phyloP scores from a whole-genome alignment of 345 rosid genomes.

The Citrus medica region DNA sequence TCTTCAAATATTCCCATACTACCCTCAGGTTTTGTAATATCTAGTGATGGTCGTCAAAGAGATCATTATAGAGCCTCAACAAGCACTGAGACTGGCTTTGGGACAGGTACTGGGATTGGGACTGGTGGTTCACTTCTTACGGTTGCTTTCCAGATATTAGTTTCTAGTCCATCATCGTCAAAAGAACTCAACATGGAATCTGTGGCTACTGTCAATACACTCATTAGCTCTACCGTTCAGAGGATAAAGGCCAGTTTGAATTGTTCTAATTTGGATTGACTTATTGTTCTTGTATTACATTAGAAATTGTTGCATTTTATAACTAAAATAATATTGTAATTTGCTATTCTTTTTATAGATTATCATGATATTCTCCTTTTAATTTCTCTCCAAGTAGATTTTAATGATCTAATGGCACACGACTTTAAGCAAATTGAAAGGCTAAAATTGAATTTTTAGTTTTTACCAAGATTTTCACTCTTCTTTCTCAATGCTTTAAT shows the following conservation, averaged over 20 bases:
- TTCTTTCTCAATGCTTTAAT: too few species aligned
- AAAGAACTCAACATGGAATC: slow-evolving; percentile 32
- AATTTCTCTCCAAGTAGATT: too few species aligned
- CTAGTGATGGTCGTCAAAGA: slow-evolving; percentile 36
- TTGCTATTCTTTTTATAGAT: background rate
- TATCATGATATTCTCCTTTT: too few species aligned
- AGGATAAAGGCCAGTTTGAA: slow-evolving; percentile 41
- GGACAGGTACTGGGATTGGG: background rate
- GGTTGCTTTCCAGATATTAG: slow-evolving; percentile 57
- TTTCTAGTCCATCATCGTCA: slow-evolving; percentile 20
- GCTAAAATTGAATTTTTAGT: too few species aligned
- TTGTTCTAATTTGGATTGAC: slow-evolving; percentile 28
- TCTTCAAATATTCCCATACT: slow-evolving; percentile 41
- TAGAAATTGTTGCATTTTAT: background rate
- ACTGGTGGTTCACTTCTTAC: slow-evolving; percentile 50
- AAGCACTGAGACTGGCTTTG: background rate
- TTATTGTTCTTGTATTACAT: background rate
- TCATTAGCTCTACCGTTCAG: slow-evolving; percentile 54
- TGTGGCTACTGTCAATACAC: slow-evolving; percentile 44
- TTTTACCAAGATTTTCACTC: too few species aligned
- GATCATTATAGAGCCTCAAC: slow-evolving; percentile 3
- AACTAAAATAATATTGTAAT: background rate
- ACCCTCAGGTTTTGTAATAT: slow-evolving; percentile 72
- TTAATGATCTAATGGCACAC: too few species aligned
- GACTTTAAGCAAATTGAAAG: too few species aligned